phyloP scores from a whole-genome alignment of 768 basidiomycete species.

The Pisolithus microcarpus region DNA sequence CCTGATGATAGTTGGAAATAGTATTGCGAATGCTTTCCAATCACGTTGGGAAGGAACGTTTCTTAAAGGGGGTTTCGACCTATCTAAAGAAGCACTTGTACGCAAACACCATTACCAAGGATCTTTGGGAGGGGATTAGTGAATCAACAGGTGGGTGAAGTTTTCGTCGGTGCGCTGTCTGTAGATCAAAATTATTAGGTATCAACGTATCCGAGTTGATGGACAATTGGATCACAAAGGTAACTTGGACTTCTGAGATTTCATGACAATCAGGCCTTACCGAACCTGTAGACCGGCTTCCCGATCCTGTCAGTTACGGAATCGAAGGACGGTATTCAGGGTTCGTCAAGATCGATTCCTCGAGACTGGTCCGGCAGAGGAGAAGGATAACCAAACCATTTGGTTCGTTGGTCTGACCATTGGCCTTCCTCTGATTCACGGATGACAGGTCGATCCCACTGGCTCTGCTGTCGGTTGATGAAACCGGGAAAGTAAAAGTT shows the following conservation, averaged over 20 bases:
- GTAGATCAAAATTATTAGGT: conserved; percentile 24
- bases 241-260: conserved; percentile 11
- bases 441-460: conserved; percentile 70
- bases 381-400: conserved; percentile 79
- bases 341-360: conserved; percentile 91
- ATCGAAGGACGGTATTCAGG: conserved; percentile 56
- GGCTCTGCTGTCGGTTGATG: conserved; percentile 56
- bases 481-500: conserved; percentile 48
- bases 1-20: conserved; percentile 12
- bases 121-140: conserved; percentile 83
- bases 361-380: conserved; percentile 70
- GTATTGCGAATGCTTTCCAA: conserved; percentile 93
- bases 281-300: conserved; percentile 54
- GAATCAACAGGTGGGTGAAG: conserved; percentile 49
- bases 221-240: conserved; percentile 88
- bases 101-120: conserved; percentile 74
- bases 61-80: conserved; percentile 82
- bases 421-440: neutral
- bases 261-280: neutral
- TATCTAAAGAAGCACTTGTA: conserved; percentile 89
- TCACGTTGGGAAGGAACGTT: conserved; percentile 82
- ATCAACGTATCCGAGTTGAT: conserved; percentile 73
- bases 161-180: neutral
- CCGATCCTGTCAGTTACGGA: conserved; percentile 87
- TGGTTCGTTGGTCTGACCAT: conserved; percentile 44